Evolutionary conservation across 179 eudicot genomes (phyloP).

Genomic region (Carnegiea gigantea): DNA sequence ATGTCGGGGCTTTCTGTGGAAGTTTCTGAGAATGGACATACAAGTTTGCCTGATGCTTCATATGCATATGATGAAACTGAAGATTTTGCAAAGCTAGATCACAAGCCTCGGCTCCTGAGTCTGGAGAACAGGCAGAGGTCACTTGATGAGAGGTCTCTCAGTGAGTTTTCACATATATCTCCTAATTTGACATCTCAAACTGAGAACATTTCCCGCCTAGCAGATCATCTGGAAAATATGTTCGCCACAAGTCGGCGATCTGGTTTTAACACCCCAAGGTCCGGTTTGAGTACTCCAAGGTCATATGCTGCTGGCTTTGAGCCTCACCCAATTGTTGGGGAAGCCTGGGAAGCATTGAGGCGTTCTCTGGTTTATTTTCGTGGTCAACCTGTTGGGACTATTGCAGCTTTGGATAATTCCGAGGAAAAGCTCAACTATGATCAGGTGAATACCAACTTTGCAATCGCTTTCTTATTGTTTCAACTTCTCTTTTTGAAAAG

Average conservation of each 20-base stretch:
- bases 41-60: slow-evolving; percentile 27
- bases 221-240: slow-evolving; percentile 42
- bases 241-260: slow-evolving; percentile 51
- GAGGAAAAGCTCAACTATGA: slow-evolving; percentile 85
- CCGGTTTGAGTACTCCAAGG: slow-evolving; percentile 69
- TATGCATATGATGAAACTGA: slow-evolving; percentile 39
- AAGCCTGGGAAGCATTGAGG: slow-evolving; percentile 84
- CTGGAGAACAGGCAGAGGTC: slow-evolving; percentile 71
- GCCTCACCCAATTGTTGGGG: slow-evolving; percentile 63
- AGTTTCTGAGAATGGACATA: slow-evolving; percentile 42
- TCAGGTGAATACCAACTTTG: slow-evolving; percentile 54
- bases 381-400: slow-evolving; percentile 88
- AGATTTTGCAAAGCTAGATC: slow-evolving; percentile 54
- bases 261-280: slow-evolving; percentile 64
- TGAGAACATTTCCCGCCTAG: slow-evolving; percentile 42
- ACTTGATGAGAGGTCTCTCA: slow-evolving; percentile 63
- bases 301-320: slow-evolving; percentile 45
- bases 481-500: background rate
- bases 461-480: background rate
- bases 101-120: slow-evolving; percentile 56
- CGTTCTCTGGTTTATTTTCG: slow-evolving; percentile 73
- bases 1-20: slow-evolving; percentile 46
- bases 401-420: slow-evolving; percentile 75
- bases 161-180: slow-evolving; percentile 46
- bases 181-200: slow-evolving; percentile 46